A percentile compares a stretch with the other conserved stretches of the same genome.
These are phyloP conservation scores for Stephanodiscus triporus DNA, from an alignment of 108 stramenopile species.

Conservation along the genomic window DNA sequence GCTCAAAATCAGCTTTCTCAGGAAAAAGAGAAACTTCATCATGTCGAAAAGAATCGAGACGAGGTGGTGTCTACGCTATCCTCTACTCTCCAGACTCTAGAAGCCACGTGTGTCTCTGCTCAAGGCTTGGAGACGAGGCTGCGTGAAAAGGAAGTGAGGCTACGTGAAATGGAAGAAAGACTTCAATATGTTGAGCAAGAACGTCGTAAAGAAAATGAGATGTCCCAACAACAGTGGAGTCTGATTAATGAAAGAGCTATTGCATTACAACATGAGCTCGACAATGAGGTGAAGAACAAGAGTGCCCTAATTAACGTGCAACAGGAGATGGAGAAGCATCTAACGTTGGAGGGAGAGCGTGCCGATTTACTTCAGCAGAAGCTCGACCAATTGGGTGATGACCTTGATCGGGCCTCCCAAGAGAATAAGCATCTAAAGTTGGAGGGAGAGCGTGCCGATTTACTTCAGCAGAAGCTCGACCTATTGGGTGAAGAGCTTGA, in stretches of 20 bases:
- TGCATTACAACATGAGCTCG: constrained; percentile 3
- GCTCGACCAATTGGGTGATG: constrained; percentile 5
- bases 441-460: constrained; percentile 21
- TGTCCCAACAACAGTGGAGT: too few relatives aligned
- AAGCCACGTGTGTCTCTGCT: constrained; percentile 6
- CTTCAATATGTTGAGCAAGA: too few relatives aligned
- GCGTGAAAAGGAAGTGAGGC: background rate
- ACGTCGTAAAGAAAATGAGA: too few relatives aligned
- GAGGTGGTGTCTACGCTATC: constrained; percentile 10
- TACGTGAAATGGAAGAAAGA: background rate
- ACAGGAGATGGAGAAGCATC: constrained; percentile 21
- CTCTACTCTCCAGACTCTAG: constrained; percentile 34
- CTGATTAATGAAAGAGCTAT: background rate
- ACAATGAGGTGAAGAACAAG: constrained; percentile 7
- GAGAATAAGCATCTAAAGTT: background rate
- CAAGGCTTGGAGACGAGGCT: constrained; percentile 11
- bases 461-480: constrained; percentile 17
- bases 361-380: constrained; percentile 26
- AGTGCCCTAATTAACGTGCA: background rate
- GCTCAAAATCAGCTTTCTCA: constrained; percentile 2
- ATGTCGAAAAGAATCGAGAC: constrained; percentile 1
- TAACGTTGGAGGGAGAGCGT: constrained; percentile 23
- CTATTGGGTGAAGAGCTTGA: background rate
- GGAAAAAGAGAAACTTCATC: constrained; percentile 4
- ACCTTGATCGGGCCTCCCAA: constrained; percentile 15